phyloP scores from a whole-genome alignment of 2,329 filamentous ascomycete species.

The Hymenoscyphus linearis region DNA sequence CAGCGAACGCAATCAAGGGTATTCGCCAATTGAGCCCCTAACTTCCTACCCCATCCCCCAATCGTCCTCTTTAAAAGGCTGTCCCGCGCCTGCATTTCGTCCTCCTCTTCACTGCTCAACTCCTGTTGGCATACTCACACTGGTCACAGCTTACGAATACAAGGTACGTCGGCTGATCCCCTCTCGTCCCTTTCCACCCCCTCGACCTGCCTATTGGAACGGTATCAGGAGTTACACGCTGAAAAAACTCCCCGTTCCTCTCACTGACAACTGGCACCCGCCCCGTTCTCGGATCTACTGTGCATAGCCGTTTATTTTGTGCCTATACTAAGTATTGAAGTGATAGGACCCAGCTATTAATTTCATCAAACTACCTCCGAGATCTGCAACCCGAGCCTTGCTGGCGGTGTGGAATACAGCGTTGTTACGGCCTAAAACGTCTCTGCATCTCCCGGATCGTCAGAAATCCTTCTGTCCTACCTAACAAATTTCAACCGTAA shows the following conservation, averaged over 20 bases:
- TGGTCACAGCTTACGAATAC: not conserved
- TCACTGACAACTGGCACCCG: constrained; percentile 9
- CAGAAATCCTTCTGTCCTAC: constrained; percentile 3
- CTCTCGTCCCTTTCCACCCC: not conserved
- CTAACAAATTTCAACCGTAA: not conserved
- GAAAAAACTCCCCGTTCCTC: constrained; percentile 1
- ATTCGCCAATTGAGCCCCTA: not conserved
- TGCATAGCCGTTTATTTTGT: constrained; percentile 4
- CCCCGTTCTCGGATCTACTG: constrained; percentile 4
- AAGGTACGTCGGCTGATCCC: constrained; percentile 10
- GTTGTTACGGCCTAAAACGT: not conserved
- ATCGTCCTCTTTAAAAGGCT: not conserved
- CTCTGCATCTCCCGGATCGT: constrained; percentile 1
- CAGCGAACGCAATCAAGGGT: not conserved
- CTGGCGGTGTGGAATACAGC: constrained; percentile 2
- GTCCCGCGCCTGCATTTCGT: not conserved
- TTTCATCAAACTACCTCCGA: constrained; percentile 1
- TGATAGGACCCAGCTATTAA: constrained; percentile 3
- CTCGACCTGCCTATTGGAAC: not conserved
- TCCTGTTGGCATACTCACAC: not conserved
- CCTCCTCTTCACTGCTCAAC: constrained; percentile 1
- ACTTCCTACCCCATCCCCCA: no score
- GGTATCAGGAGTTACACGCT: constrained; percentile 2
- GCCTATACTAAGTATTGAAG: constrained; percentile 1
- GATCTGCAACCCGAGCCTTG: constrained; percentile 3